Conservation (phyloP, 495 filamentous ascomycete genomes). For the Neurospora sp. region DNA sequence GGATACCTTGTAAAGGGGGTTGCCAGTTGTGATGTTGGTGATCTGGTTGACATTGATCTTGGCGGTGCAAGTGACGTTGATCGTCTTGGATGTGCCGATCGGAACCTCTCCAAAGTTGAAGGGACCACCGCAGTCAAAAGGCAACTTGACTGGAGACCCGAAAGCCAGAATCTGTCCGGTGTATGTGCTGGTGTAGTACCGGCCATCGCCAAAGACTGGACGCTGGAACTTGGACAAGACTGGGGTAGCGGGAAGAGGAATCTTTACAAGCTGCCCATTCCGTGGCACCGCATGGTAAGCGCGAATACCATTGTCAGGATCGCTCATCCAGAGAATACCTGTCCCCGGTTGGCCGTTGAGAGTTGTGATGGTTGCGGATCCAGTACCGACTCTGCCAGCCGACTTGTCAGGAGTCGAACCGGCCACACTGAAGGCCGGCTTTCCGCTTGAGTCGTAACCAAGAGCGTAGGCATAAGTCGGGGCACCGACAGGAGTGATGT, state of each 20-base stretch:
- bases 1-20: conserved; percentile 20
- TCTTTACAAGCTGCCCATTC: conserved; percentile 3
- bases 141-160: conserved; percentile 26
- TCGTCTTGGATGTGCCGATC: conserved; percentile 16
- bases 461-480: conserved; percentile 32
- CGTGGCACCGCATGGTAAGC: conserved; percentile 25
- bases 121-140: conserved; percentile 25
- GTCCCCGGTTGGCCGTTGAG: conserved; percentile 29
- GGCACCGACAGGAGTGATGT: conserved; percentile 13
- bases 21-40: conserved; percentile 17
- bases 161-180: conserved; percentile 29
- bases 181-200: conserved; percentile 27
- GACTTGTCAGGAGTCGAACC: conserved; percentile 22
- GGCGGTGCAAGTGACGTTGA: conserved; percentile 25
- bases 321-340: conserved; percentile 32
- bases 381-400: conserved; percentile 25
- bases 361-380: conserved; percentile 30
- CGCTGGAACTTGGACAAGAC: conserved; percentile 25
- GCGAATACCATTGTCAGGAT: conserved; percentile 29
- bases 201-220: conserved; percentile 31
- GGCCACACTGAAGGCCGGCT: conserved; percentile 14
- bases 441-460: conserved; percentile 15
- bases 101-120: conserved; percentile 32
- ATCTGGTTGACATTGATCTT: conserved; percentile 25
- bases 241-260: conserved; percentile 16